Evolutionary conservation across 2,329 filamentous ascomycete genomes (phyloP).

Genomic region (Clonostachys rhizophaga): DNA sequence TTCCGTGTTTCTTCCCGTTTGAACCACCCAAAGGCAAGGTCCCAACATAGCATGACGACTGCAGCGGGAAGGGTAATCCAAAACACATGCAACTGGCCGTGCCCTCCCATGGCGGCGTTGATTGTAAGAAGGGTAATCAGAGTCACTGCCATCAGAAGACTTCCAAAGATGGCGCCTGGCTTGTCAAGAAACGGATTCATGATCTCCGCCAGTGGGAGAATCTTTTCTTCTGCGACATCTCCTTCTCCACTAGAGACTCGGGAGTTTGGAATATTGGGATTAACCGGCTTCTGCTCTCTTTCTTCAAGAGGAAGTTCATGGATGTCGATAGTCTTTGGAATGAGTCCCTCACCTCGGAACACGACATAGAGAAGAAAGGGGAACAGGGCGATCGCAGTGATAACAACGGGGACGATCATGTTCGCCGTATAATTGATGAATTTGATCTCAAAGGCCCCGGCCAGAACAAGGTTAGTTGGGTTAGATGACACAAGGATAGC

Average conservation of each 20-base stretch:
- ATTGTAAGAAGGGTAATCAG: constrained; percentile 61
- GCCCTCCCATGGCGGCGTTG: constrained; percentile 53
- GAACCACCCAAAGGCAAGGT: constrained; percentile 59
- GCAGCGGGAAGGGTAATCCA: constrained; percentile 68
- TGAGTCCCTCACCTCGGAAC: constrained; percentile 58
- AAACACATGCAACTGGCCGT: constrained; percentile 53
- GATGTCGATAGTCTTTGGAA: constrained; percentile 63
- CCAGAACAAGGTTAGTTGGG: constrained; percentile 70
- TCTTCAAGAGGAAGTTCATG: constrained; percentile 59
- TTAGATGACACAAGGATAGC: constrained; percentile 76
- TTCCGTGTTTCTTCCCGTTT: constrained; percentile 57
- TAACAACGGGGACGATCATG: constrained; percentile 67
- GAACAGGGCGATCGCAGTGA: constrained; percentile 64
- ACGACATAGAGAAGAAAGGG: constrained; percentile 67
- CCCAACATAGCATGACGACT: constrained; percentile 64
- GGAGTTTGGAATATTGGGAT: constrained; percentile 68
- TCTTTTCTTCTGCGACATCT: constrained; percentile 44
- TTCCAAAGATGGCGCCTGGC: constrained; percentile 58
- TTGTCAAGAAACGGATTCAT: constrained; percentile 73
- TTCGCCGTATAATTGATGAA: constrained; percentile 74
- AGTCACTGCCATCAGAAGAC: constrained; percentile 60
- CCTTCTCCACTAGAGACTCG: constrained; percentile 18
- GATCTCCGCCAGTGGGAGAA: constrained; percentile 61
- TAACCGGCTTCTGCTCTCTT: constrained; percentile 53
- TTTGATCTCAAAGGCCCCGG: constrained; percentile 66